A percentile compares a stretch with the other conserved stretches of the same genome.
Evolutionary conservation across 1,284 basidiomycete genomes (phyloP).

Genomic region (Hymenochaete sp.): DNA sequence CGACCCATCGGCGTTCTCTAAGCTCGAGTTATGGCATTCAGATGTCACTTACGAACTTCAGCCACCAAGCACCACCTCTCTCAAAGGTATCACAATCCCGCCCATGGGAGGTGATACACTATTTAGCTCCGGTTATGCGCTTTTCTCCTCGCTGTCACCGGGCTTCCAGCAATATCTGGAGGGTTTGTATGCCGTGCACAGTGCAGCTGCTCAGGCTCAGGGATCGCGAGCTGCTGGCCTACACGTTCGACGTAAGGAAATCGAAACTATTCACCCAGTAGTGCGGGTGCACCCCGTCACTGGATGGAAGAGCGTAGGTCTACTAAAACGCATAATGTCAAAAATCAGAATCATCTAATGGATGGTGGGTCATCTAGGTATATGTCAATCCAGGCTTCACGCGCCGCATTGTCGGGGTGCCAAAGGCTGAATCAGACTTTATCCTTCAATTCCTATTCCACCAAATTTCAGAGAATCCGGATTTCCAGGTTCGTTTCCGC

Average conservation of each 20-base stretch:
- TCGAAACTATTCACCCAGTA: constrained; percentile 64
- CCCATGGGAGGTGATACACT: constrained; percentile 63
- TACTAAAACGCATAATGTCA: constrained; percentile 53
- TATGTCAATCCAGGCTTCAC: constrained; percentile 48
- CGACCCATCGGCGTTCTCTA: constrained; percentile 62
- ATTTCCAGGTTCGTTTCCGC: constrained; percentile 65
- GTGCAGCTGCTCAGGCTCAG: constrained; percentile 58
- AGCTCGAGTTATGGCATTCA: constrained; percentile 75
- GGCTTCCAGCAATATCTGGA: constrained; percentile 62
- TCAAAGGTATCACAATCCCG: constrained; percentile 58
- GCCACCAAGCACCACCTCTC: constrained; percentile 61
- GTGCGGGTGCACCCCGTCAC: constrained; percentile 73
- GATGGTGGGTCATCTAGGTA: too few relatives aligned
- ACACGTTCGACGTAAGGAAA: constrained; percentile 52
- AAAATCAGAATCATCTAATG: constrained; percentile 9
- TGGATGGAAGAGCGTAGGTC: constrained; percentile 72
- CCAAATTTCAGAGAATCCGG: constrained; percentile 58
- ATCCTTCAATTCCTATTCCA: constrained; percentile 65
- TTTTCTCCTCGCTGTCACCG: constrained; percentile 64
- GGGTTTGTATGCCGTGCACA: constrained; percentile 57
- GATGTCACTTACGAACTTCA: constrained; percentile 76
- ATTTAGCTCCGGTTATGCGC: constrained; percentile 60
- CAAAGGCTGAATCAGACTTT: constrained; percentile 71
- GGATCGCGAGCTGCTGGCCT: constrained; percentile 57
- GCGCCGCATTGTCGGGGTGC: constrained; percentile 62